A percentile compares a stretch with the other conserved stretches of the same genome.
Evolutionary conservation across 768 basidiomycete species (phyloP).

Genomic region (Boletus patriciae): DNA sequence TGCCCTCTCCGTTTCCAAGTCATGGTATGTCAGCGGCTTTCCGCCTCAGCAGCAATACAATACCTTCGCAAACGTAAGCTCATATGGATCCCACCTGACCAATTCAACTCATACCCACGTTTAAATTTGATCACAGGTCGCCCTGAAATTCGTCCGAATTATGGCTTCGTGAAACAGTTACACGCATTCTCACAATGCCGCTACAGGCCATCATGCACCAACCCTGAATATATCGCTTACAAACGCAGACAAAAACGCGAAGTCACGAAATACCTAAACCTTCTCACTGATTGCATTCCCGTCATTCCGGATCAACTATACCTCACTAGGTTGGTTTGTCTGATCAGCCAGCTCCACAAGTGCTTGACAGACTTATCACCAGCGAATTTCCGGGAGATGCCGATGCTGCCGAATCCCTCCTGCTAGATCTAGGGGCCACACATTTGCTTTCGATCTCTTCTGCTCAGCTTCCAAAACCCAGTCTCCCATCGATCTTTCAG

Average conservation of each 20-base stretch:
- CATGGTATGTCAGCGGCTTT: conserved; percentile 48
- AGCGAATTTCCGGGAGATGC: conserved; percentile 60
- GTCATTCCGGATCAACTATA: conserved; percentile 51
- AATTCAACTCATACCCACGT: conserved; percentile 10
- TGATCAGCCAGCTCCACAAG: neutral
- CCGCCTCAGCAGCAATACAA: conserved; percentile 44
- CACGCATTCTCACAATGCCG: conserved; percentile 52
- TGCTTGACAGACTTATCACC: conserved; percentile 1
- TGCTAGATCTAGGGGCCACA: conserved; percentile 51
- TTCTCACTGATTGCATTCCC: conserved; percentile 50
- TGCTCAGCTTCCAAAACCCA: conserved; percentile 40
- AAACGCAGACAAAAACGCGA: conserved; percentile 54
- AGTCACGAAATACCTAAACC: conserved; percentile 52
- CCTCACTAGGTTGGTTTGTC: conserved; percentile 46
- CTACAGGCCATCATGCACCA: conserved; percentile 43
- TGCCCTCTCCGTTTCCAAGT: conserved; percentile 34
- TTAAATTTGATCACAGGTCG: conserved; percentile 32
- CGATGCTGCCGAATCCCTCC: conserved; percentile 49
- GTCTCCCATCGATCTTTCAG: conserved; percentile 32
- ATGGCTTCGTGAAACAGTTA: conserved; percentile 59
- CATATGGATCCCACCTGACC: neutral
- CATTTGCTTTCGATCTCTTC: conserved; percentile 58
- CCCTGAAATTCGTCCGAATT: conserved; percentile 41
- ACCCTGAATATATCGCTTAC: conserved; percentile 56
- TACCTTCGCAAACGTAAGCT: conserved; percentile 50